These are phyloP conservation scores for Scenedesmus sp. DNA, from an alignment of 163 green algal species.

Conservation along the genomic window DNA sequence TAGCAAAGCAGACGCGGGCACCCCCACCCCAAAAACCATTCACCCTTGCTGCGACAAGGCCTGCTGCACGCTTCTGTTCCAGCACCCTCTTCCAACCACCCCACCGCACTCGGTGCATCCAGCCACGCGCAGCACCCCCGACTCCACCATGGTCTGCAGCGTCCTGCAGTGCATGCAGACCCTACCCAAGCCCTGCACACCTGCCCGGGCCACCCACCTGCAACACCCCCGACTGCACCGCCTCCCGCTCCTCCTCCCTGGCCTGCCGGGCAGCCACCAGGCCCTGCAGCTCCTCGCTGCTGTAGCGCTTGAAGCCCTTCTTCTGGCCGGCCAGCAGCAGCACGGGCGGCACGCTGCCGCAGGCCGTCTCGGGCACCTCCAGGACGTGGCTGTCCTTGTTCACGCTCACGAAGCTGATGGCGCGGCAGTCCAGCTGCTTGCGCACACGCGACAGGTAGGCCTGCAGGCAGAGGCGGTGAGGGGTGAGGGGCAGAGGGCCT, in stretches of 20 bases:
- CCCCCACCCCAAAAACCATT: no score
- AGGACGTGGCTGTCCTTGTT: slow-evolving; percentile 94
- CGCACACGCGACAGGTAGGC: slow-evolving; percentile 71
- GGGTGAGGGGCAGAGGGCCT: background rate
- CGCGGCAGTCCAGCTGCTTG: slow-evolving; percentile 45
- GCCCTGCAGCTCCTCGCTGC: slow-evolving; percentile 67
- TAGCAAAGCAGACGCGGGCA: no score
- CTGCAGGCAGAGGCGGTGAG: background rate
- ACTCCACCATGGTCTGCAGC: background rate
- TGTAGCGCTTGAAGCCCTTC: slow-evolving; percentile 93
- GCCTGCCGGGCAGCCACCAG: slow-evolving; percentile 74
- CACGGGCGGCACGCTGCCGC: slow-evolving; percentile 34
- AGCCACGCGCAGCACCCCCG: background rate
- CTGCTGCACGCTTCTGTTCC: no score
- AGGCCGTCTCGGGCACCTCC: slow-evolving; percentile 86
- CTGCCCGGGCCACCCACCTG: slow-evolving; percentile 62
- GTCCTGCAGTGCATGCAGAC: background rate
- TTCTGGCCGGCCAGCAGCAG: slow-evolving; percentile 78
- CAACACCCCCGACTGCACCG: slow-evolving; percentile 77
- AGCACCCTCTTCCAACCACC: no score
- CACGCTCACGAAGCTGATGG: slow-evolving; percentile 75
- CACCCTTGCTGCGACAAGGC: no score
- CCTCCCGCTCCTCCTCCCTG: slow-evolving; percentile 75
- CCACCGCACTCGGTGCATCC: no score
- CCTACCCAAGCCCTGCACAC: background rate